These are phyloP conservation scores for Tarenaya hassleriana DNA, from an alignment of 345 rosid genomes.

Conservation along the genomic window DNA sequence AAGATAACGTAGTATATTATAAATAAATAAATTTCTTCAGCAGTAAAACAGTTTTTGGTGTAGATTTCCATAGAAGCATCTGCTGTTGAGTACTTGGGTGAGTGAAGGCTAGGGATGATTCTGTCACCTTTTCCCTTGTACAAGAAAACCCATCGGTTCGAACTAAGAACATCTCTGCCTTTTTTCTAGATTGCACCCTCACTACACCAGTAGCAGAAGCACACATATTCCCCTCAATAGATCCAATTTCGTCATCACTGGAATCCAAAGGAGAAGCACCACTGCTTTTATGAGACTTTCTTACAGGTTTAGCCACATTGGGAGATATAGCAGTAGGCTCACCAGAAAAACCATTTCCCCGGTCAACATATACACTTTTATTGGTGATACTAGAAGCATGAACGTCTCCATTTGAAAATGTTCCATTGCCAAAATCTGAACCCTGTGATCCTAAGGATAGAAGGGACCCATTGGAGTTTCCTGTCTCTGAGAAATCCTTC, in stretches of 20 bases:
- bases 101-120: slow-evolving; percentile 89
- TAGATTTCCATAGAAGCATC: slow-evolving; percentile 98
- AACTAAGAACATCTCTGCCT: slow-evolving; percentile 96
- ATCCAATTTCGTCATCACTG: slow-evolving; percentile 47
- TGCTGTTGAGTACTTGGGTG: slow-evolving; percentile 99
- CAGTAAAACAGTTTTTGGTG: slow-evolving; percentile 79
- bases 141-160: slow-evolving; percentile 98
- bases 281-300: slow-evolving; percentile 28
- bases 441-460: slow-evolving; percentile 26
- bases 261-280: slow-evolving; percentile 35
- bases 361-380: slow-evolving; percentile 24
- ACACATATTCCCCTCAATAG: slow-evolving; percentile 85
- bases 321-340: slow-evolving; percentile 26
- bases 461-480: slow-evolving; percentile 33
- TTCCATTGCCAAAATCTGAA: slow-evolving; percentile 28
- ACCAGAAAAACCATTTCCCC: slow-evolving; percentile 23
- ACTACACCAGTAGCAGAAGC: slow-evolving; percentile 97
- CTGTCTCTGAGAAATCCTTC: slow-evolving; percentile 28
- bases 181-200: slow-evolving; percentile 87
- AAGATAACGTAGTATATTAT: too few relatives aligned
- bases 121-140: slow-evolving; percentile 89
- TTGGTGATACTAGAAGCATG: slow-evolving; percentile 26
- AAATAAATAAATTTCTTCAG: too few relatives aligned
- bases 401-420: slow-evolving; percentile 30
- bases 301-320: slow-evolving; percentile 30